phyloP scores from a whole-genome alignment of 2,329 filamentous ascomycete genomes.

The Epichloe elymi region DNA sequence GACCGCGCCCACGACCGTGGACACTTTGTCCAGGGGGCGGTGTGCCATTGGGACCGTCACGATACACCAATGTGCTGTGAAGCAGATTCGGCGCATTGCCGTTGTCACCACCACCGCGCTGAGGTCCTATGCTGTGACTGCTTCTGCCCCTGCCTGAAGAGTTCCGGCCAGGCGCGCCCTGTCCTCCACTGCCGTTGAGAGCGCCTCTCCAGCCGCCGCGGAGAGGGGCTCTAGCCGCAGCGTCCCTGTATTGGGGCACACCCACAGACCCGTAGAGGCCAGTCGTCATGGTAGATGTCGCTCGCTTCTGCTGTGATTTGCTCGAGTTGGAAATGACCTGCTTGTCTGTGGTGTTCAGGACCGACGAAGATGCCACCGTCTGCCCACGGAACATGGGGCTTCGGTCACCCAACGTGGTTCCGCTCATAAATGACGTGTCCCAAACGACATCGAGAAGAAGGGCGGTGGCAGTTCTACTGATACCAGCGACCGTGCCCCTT shows the following conservation, averaged over 20 bases:
- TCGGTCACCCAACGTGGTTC: constrained; percentile 78
- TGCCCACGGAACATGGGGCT: constrained; percentile 90
- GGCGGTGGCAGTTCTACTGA: constrained; percentile 74
- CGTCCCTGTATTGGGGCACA: constrained; percentile 49
- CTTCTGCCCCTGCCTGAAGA: constrained; percentile 26
- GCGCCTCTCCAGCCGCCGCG: constrained; percentile 46
- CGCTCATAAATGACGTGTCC: constrained; percentile 93
- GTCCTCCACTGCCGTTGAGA: constrained; percentile 30
- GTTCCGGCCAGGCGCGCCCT: constrained; percentile 21
- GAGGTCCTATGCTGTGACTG: constrained; percentile 23
- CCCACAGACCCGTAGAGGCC: constrained; percentile 42
- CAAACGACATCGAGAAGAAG: constrained; percentile 85
- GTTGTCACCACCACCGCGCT: constrained; percentile 18
- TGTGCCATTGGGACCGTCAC: constrained; percentile 22
- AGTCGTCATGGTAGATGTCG: constrained; percentile 35
- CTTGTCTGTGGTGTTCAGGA: constrained; percentile 72
- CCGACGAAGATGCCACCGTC: constrained; percentile 75
- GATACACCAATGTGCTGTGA: constrained; percentile 41
- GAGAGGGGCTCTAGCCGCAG: constrained; percentile 39
- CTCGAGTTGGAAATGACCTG: constrained; percentile 63
- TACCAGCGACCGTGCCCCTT: constrained; percentile 84
- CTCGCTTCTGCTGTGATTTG: constrained; percentile 35
- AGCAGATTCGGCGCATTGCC: constrained; percentile 26
- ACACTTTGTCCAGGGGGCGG: constrained; percentile 14
- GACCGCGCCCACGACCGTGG: constrained; percentile 15